Evolutionary conservation across 768 basidiomycete genomes (phyloP), one percentile per base, ranked within the genome.

Genomic region (Lactarius tabidus): DNA sequence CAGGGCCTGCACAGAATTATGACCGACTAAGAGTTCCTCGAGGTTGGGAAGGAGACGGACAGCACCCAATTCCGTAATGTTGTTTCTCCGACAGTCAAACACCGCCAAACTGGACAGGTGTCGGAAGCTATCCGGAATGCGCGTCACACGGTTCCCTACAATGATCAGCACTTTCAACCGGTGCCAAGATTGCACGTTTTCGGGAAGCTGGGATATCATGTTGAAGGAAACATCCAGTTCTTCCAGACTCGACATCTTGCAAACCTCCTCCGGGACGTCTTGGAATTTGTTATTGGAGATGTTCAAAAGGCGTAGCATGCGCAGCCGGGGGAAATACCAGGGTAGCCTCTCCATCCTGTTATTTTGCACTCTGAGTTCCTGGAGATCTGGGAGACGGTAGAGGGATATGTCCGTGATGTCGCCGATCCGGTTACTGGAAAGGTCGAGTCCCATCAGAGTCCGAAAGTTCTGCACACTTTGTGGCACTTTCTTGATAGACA

Each of bases 141-240:
- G 79, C 1, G 83, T 78, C 36, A 98, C 81, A 68, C 85, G 83
- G 75, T 99, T 99, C 29, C 93, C 92, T n/a, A 95, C 88, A 52
- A 95, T 83, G 52, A 88, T 79, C 12, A 98, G 80, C 18, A 83
- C 79, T 69, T 93, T 86, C 51, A 98, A 82, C 4, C 82, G 79
- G 31, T 74, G 75, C 59, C 98, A 79, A 38, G 82, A 77, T 1
- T 90, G 90, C 51, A 98, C 85, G 51, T 88, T 85, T 39, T 90
- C 85, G 0, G 95, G 95, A 1, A 98, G 82, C 57, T 87, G 84
- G 0, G 84, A 80, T 64, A 98, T 87, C 74, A 82, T 85, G 78
- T 99, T 99, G 81, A 98, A 98, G 0, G 97, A 98, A 43, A 97
- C 80, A 71, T 98, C 95, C 23, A 99, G 85, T 70, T 95, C 92